These are phyloP conservation scores for Rosa lucieae DNA, from an alignment of 306 rosid genomes.

Conservation along the genomic window DNA sequence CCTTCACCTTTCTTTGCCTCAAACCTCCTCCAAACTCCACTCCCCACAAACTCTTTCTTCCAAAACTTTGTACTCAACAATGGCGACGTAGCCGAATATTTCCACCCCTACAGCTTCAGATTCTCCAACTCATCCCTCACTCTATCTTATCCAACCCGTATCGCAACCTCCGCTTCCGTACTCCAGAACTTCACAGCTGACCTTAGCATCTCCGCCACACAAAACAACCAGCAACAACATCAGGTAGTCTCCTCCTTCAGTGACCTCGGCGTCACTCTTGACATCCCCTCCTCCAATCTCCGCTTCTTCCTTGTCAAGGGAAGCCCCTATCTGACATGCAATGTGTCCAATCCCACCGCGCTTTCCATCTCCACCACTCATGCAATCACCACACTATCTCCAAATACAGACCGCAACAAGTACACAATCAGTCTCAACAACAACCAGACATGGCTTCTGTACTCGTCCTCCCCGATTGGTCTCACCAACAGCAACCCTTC, in stretches of 20 bases:
- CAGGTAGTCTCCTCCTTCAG: conserved; percentile 51
- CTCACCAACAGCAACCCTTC: conserved; percentile 32
- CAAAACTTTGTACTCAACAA: conserved; percentile 64
- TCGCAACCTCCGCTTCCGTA: conserved; percentile 27
- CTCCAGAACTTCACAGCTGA: conserved; percentile 55
- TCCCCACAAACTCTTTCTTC: conserved; percentile 80
- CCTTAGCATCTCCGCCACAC: conserved; percentile 49
- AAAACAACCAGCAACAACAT: conserved; percentile 3
- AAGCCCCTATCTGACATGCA: conserved; percentile 61
- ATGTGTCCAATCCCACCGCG: conserved; percentile 36
- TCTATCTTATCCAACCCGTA: conserved; percentile 52
- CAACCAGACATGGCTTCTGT: conserved; percentile 68
- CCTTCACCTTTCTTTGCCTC: conserved; percentile 58
- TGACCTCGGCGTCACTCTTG: conserved; percentile 66
- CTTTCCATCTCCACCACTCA: conserved; percentile 61
- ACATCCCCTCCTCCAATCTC: conserved; percentile 59
- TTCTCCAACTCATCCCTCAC: conserved; percentile 54
- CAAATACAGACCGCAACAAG: conserved; percentile 47
- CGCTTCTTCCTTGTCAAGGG: conserved; percentile 67
- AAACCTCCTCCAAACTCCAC: conserved; percentile 50
- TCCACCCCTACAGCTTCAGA: conserved; percentile 69
- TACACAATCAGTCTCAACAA: conserved; percentile 50
- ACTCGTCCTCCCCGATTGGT: conserved; percentile 46
- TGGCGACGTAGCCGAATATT: conserved; percentile 64
- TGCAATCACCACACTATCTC: conserved; percentile 43